Conservation (phyloP, 164 flowering plant species). For the Macadamia integrifolia region DNA sequence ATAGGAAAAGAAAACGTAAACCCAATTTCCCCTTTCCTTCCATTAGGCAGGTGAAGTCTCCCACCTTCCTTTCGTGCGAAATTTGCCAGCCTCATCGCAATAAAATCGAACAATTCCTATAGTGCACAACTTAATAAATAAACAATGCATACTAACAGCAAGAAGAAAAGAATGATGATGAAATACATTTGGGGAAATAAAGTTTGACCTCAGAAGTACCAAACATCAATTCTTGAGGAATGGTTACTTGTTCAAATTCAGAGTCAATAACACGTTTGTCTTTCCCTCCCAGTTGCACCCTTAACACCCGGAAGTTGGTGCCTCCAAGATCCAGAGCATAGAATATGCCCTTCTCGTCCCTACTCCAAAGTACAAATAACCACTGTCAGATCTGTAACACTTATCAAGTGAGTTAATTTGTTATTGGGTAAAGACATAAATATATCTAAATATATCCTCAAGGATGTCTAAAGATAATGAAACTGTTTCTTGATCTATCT, state of each 20-base stretch:
- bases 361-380: slow-evolving; percentile 12
- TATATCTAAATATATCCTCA: neutral
- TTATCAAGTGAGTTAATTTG: neutral
- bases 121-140: neutral
- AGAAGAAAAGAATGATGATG: neutral
- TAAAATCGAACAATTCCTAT: slow-evolving; percentile 82
- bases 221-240: slow-evolving; percentile 75
- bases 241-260: slow-evolving; percentile 74
- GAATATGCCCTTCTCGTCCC: slow-evolving; percentile 80
- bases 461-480: neutral
- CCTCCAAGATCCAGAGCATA: slow-evolving; percentile 97
- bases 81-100: slow-evolving; percentile 60
- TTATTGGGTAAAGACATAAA: neutral
- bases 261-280: slow-evolving; percentile 50
- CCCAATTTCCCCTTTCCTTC: slow-evolving; percentile 74
- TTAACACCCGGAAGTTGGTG: slow-evolving; percentile 79
- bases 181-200: too few relatives aligned
- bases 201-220: slow-evolving; percentile 70
- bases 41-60: slow-evolving; percentile 39
- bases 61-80: slow-evolving; percentile 58
- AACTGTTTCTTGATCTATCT: neutral
- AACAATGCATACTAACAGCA: neutral
- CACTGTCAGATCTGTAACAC: neutral
- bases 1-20: slow-evolving; percentile 95
- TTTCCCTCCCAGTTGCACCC: slow-evolving; percentile 83